Evolutionary conservation across 1,139 yeast genomes (phyloP).

Genomic region (Blastobotrys raffinosifermentans): DNA sequence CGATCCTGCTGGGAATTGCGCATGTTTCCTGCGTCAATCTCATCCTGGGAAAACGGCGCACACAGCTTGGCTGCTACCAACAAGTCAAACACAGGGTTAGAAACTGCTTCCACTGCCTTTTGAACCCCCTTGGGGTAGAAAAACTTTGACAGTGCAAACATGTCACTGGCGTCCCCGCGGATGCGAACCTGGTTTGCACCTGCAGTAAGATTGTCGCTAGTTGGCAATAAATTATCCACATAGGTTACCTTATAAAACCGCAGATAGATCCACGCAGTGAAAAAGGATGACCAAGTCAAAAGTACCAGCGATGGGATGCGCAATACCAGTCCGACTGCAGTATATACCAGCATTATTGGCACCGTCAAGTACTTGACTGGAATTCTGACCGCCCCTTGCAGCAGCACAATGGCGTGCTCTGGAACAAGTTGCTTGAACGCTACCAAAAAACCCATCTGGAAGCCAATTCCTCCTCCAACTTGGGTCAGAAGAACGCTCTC

Average conservation of each 20-base stretch:
- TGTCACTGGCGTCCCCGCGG: slow-evolving; percentile 85
- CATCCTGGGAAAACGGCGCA: slow-evolving; percentile 63
- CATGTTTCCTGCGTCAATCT: slow-evolving; percentile 66
- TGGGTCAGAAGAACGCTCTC: slow-evolving; percentile 24
- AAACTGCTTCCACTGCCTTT: slow-evolving; percentile 45
- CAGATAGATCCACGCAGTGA: slow-evolving; percentile 66
- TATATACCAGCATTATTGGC: slow-evolving; percentile 43
- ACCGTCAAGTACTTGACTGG: slow-evolving; percentile 69
- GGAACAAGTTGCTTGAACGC: slow-evolving; percentile 86
- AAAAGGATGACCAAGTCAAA: slow-evolving; percentile 65
- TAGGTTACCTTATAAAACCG: slow-evolving; percentile 61
- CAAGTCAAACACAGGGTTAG: slow-evolving; percentile 48
- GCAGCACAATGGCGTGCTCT: slow-evolving; percentile 71
- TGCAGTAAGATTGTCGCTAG: slow-evolving; percentile 17
- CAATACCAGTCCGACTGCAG: slow-evolving; percentile 28
- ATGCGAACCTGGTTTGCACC: slow-evolving; percentile 33
- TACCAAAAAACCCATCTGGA: slow-evolving; percentile 71
- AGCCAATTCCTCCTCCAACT: slow-evolving; percentile 67
- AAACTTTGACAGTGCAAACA: slow-evolving; percentile 76
- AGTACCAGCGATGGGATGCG: slow-evolving; percentile 29
- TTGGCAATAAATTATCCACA: slow-evolving; percentile 31
- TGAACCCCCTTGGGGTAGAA: slow-evolving; percentile 61
- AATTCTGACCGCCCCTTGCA: slow-evolving; percentile 56
- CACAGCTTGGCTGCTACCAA: slow-evolving; percentile 50
- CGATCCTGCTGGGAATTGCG: slow-evolving; percentile 39